phyloP scores from a whole-genome alignment of 2,329 filamentous ascomycete species.

The Parasarocladium wereldwijsianum region DNA sequence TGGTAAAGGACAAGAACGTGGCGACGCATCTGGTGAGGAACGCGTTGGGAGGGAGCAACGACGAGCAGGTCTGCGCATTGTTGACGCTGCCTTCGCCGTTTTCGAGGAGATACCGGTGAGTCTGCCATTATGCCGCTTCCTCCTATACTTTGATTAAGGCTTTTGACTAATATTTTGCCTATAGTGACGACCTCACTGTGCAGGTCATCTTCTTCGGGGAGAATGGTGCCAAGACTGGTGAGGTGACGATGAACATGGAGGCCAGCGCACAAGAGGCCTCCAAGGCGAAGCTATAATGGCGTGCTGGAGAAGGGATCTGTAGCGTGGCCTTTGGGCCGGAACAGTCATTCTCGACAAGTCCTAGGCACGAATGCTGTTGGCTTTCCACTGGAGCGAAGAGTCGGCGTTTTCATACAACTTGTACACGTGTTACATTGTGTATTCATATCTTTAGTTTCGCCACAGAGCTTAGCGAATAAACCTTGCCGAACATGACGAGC shows the following conservation, averaged over 20 bases:
- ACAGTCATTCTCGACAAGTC: no score
- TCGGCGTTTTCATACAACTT: no score
- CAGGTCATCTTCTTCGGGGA: slow-evolving; percentile 98
- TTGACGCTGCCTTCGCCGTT: slow-evolving; percentile 86
- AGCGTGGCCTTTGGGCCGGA: no score
- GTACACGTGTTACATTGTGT: no score
- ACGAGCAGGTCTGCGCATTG: slow-evolving; percentile 84
- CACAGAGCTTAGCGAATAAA: no score
- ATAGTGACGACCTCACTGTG: slow-evolving; percentile 84
- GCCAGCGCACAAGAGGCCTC: slow-evolving; percentile 47
- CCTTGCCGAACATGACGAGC: no score
- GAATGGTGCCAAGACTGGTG: slow-evolving; percentile 52
- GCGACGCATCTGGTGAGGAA: slow-evolving; percentile 93
- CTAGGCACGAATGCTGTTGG: no score
- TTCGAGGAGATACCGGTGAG: slow-evolving; percentile 73
- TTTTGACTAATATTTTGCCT: neutral
- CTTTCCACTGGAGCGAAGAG: no score
- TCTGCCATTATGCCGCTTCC: neutral
- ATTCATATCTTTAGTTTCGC: no score
- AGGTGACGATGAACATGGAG: slow-evolving; percentile 72
- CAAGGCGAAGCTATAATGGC: slow-evolving; percentile 24
- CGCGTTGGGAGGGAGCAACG: slow-evolving; percentile 82
- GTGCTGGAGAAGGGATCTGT: no score
- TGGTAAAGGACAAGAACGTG: slow-evolving; percentile 89
- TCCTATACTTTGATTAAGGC: neutral